A percentile compares a stretch with the other conserved stretches of the same genome.
Conservation (phyloP, 176 grass and related monocot species). For the Canna indica region DNA sequence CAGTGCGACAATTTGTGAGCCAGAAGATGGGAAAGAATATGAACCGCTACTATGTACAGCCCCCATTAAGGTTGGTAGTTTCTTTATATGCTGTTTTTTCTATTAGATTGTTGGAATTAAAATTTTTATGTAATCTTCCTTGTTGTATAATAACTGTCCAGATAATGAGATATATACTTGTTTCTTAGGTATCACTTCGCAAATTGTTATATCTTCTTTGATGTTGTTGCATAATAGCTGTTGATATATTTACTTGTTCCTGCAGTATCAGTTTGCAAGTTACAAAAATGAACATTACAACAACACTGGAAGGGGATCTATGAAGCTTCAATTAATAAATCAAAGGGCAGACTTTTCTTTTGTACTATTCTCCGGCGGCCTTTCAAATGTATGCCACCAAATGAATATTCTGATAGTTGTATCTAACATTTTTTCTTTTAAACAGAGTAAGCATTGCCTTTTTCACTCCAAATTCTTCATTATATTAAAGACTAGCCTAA, state of each 20-base stretch:
- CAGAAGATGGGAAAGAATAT: conserved; percentile 49
- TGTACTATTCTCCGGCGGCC: conserved; percentile 62
- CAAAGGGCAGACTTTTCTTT: conserved; percentile 76
- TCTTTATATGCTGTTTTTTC: background rate
- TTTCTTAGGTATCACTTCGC: background rate
- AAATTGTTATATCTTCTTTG: background rate
- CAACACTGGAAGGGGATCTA: conserved; percentile 34
- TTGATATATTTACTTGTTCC: conserved; percentile 7
- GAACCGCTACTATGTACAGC: conserved; percentile 73
- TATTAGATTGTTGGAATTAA: background rate
- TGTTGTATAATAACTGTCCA: background rate
- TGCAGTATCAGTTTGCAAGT: conserved; percentile 55
- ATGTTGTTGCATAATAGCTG: background rate
- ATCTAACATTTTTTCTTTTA: background rate
- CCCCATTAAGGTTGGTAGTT: conserved; percentile 64
- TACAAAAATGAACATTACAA: conserved; percentile 36
- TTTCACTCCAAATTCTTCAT: background rate
- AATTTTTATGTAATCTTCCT: background rate
- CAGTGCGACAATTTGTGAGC: conserved; percentile 53
- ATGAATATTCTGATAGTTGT: background rate
- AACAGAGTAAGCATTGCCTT: background rate
- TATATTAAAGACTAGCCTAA: background rate
- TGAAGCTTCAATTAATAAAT: conserved; percentile 79
- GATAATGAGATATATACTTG: too few species aligned
- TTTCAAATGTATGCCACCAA: conserved; percentile 47